Conservation (phyloP, 371 early-diverging fungal genomes). For the Apophysomyces elegans region DNA sequence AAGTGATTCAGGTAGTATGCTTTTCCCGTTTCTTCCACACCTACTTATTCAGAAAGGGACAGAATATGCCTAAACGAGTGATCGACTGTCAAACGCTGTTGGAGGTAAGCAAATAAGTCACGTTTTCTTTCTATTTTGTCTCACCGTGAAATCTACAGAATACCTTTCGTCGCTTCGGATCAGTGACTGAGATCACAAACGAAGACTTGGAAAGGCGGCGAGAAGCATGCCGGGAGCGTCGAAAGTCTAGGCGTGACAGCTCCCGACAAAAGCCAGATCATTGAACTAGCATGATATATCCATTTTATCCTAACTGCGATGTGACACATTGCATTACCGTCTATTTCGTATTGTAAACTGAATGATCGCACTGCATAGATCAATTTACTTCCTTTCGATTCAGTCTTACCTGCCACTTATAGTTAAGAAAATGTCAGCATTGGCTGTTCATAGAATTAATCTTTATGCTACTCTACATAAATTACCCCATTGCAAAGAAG, state of each 20-base stretch:
- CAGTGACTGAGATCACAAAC: slow-evolving; percentile 51
- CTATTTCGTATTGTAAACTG: too few relatives aligned
- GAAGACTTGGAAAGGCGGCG: slow-evolving; percentile 57
- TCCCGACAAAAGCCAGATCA: not conserved
- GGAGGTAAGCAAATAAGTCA: slow-evolving; percentile 39
- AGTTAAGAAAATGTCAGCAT: too few relatives aligned
- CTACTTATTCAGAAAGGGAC: slow-evolving; percentile 3
- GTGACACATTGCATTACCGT: too few relatives aligned
- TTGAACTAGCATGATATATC: not conserved
- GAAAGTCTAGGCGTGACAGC: slow-evolving; percentile 24
- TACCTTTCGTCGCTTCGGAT: slow-evolving; percentile 47
- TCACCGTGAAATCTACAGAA: slow-evolving; percentile 20
- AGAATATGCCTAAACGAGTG: slow-evolving; percentile 68
- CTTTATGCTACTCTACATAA: too few relatives aligned
- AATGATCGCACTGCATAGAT: too few relatives aligned
- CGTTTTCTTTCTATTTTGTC: not conserved
- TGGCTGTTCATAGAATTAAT: too few relatives aligned
- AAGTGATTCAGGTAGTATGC: slow-evolving; percentile 50
- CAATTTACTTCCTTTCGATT: too few relatives aligned
- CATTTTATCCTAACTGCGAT: too few relatives aligned
- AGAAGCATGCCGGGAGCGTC: slow-evolving; percentile 46
- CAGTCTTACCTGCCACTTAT: too few relatives aligned
- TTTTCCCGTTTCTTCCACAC: not conserved
- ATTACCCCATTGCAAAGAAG: too few relatives aligned
- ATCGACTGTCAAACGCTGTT: slow-evolving; percentile 70